Evolutionary conservation across 352 stramenopile species (phyloP), one percentile per base, ranked within the genome.

Genomic region (Phytophthora sp.): DNA sequence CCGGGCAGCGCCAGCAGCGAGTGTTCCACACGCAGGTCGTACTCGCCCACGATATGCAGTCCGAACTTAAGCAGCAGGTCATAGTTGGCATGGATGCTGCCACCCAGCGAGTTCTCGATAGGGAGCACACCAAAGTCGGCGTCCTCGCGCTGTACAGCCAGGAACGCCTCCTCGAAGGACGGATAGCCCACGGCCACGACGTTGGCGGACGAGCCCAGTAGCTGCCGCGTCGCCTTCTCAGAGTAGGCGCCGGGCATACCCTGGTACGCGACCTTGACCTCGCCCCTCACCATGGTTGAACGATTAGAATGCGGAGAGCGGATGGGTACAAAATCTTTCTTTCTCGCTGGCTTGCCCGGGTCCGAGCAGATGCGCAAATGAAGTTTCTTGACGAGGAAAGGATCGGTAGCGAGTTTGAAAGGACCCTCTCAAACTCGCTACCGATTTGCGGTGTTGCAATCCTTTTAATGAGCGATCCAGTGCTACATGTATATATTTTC

Each of bases 41-140:
- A 90, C 56, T 95, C 87, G 51, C 80, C 82, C 18, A 95, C 80
- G 35, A 94, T 91, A 60, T 88, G 77, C 24, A 95, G 72, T 0
- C 72, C 84, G 69, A 87, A 89, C 75, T 89, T 88, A 54, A 94
- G 80, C 58, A 94, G 57, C 50, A 95, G 66, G 60, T 95, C 87
- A 76, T 99, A 99, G 79, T 98, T 99, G 57, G 97, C 94, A 79
- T 99, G 97, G 71, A 99, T 99, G 30, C 87, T 98, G 24, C 97
- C 97, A 42, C 65, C 65, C 23, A 95, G 90, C 35, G 91, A 97
- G 77, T 99, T 99, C 80, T 99, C 97, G 54, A 99, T 97, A 13
- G 97, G 96, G 9, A 99, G 60, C 44, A 98, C 88, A 7, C 86
- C 95, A 77, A 98, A 99, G 68, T 98, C 91, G 42, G 84, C 93